Evolutionary conservation across 2,329 filamentous ascomycete species (phyloP), one percentile per base, ranked within the genome.

Genomic region (Fusarium humuli): DNA sequence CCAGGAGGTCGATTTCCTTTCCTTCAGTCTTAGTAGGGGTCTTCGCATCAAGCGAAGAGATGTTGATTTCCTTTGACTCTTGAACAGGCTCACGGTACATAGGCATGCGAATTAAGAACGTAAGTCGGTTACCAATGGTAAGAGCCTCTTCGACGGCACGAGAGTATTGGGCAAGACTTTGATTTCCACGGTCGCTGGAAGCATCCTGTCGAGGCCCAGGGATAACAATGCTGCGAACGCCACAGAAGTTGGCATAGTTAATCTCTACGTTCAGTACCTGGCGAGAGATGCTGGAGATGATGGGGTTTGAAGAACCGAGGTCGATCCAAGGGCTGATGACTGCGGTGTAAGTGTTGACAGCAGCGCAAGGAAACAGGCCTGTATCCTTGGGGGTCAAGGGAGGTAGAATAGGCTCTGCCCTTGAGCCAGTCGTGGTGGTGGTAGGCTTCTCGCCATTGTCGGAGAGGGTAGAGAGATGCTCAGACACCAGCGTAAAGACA

Each of bases 171-270:
- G 91, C 76, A 85, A 87, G 77, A n/a, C 86, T 85, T 76, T 83
- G 81, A 71, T 83, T 81, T 49, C 81, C 83, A 16, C 82, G 79
- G 65, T 83, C 78, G 58, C 84, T 85, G 61, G 86, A 85, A 61
- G 88, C 85, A 70, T 91, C 88, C 16, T 88, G 82, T 69, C 87
- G 87, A 5, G 96, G 96, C 0, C 94, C 94, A 3, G 91, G 90
- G 30, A 99, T 85, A 53, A 98, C 84, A 62, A 98, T 86, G 79
- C 92, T 97, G 59, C 90, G 90, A 49, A 96, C 87, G 37, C 97
- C 97, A 76, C 94, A 98, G 81, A 98, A 99, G 68, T 94, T 94
- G 69, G 97, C 96, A 81, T 98, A 99, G 50, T 94, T 92, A 49
- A 98, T 87, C 79, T 99, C 96, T 41, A 97, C 86, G 77, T 94